Conservation (phyloP, 371 early-diverging fungal species). For the Conidiobolus incongruus region DNA sequence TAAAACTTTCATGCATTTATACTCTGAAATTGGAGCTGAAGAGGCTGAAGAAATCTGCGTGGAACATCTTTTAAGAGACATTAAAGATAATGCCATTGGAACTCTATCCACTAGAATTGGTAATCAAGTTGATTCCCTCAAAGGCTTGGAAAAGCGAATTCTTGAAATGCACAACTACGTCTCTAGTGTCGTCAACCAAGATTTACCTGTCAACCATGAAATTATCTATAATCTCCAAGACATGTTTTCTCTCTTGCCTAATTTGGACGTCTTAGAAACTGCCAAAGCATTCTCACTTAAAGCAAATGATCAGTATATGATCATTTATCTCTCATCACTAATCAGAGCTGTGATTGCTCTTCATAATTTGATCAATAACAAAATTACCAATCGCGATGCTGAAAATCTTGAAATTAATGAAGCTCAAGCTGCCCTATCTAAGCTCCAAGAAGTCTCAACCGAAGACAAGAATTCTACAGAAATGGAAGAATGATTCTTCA, state of each 20-base stretch:
- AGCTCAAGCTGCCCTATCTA: no score
- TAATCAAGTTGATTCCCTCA: constrained; percentile 70
- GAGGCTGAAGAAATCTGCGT: constrained; percentile 99
- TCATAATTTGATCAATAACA: constrained; percentile 88
- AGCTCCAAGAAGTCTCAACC: constrained; percentile 15
- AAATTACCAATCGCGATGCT: constrained; percentile 35
- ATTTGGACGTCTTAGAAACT: constrained; percentile 46
- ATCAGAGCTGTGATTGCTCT: constrained; percentile 85
- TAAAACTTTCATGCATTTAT: constrained; percentile 87
- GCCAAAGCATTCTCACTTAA: constrained; percentile 64
- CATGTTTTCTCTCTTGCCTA: constrained; percentile 86
- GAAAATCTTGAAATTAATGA: constrained; percentile 12
- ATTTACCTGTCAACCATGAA: constrained; percentile 80
- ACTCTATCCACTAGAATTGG: constrained; percentile 74
- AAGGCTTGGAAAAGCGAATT: constrained; percentile 62
- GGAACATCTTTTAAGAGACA: constrained; percentile 96
- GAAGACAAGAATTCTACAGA: constrained; percentile 13
- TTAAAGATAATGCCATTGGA: constrained; percentile 91
- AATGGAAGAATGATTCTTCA: constrained; percentile 3
- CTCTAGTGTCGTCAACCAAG: constrained; percentile 60
- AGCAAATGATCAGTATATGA: constrained; percentile 87
- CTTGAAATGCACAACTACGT: constrained; percentile 72
- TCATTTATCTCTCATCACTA: constrained; percentile 76
- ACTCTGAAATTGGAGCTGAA: constrained; percentile 92
- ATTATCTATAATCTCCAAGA: constrained; percentile 92